Evolutionary conservation across 2,329 filamentous ascomycete genomes (phyloP).

Genomic region (Xylariaceae sp.): DNA sequence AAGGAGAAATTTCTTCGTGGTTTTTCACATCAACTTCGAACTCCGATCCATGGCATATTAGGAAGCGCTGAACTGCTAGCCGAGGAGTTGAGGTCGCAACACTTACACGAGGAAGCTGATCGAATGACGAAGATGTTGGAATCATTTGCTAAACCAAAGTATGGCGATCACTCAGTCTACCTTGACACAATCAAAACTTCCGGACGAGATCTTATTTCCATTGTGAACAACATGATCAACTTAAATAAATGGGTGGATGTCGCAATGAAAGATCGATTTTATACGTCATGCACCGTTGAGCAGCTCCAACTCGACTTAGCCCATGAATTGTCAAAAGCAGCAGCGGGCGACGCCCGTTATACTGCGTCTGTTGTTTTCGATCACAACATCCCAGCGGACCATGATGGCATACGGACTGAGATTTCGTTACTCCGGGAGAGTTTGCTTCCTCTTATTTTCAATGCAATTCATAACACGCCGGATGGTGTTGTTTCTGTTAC

Average conservation of each 20-base stretch:
- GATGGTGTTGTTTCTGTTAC: neutral
- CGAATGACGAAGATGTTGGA: neutral
- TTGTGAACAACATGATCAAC: constrained; percentile 1
- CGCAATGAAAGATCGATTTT: neutral
- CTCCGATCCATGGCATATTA: constrained; percentile 1
- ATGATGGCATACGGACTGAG: neutral
- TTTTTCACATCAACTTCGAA: constrained; percentile 1
- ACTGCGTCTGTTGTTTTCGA: neutral
- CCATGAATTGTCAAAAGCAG: neutral
- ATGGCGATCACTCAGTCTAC: neutral
- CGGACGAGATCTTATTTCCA: neutral
- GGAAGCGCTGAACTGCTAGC: neutral
- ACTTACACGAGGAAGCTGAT: neutral
- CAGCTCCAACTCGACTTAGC: neutral
- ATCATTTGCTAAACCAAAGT: neutral
- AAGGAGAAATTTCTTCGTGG: constrained; percentile 1
- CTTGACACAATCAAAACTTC: constrained; percentile 1
- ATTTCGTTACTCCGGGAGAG: neutral
- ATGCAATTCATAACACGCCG: neutral
- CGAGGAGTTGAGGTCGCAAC: neutral
- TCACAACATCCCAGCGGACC: neutral
- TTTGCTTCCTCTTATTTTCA: neutral
- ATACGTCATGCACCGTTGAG: neutral
- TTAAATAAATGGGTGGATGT: neutral
- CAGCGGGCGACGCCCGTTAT: neutral